Conservation (phyloP, 1,139 yeast species). For the Blastobotrys apis region DNA sequence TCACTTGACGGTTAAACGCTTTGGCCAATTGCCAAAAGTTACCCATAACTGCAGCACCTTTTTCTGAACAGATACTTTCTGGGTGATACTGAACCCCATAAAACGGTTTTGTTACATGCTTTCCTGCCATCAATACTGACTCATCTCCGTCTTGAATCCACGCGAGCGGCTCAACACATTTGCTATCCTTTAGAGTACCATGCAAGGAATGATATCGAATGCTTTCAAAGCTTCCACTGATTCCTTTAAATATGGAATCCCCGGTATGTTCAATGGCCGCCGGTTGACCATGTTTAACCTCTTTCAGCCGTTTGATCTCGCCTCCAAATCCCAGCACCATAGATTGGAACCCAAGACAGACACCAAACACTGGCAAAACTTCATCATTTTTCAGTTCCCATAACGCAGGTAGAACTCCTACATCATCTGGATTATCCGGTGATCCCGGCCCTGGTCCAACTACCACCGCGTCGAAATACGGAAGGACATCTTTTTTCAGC, state of each 20-base stretch:
- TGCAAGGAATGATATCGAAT: conserved; percentile 88
- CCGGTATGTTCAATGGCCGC: conserved; percentile 45
- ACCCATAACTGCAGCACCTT: conserved; percentile 54
- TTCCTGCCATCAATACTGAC: conserved; percentile 73
- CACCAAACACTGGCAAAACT: conserved; percentile 73
- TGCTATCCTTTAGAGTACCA: conserved; percentile 39
- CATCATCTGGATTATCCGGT: conserved; percentile 60
- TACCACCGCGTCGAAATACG: conserved; percentile 68
- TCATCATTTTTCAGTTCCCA: conserved; percentile 32
- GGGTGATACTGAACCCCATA: conserved; percentile 98
- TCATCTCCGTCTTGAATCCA: conserved; percentile 25
- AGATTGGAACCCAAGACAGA: conserved; percentile 90
- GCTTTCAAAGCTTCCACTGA: conserved; percentile 49
- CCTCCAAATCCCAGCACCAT: conserved; percentile 67
- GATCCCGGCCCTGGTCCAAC: conserved; percentile 98
- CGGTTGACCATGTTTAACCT: conserved; percentile 83
- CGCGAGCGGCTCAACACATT: conserved; percentile 24
- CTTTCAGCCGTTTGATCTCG: conserved; percentile 46
- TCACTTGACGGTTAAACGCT: conserved; percentile 35
- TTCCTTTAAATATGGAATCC: conserved; percentile 39
- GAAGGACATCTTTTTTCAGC: conserved; percentile 38
- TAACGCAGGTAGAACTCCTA: conserved; percentile 68
- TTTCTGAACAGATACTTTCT: conserved; percentile 79
- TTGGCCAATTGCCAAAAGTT: conserved; percentile 61
- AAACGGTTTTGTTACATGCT: conserved; percentile 58